Evolutionary conservation across 306 rosid species (phyloP).

Genomic region (Datisca glomerata): DNA sequence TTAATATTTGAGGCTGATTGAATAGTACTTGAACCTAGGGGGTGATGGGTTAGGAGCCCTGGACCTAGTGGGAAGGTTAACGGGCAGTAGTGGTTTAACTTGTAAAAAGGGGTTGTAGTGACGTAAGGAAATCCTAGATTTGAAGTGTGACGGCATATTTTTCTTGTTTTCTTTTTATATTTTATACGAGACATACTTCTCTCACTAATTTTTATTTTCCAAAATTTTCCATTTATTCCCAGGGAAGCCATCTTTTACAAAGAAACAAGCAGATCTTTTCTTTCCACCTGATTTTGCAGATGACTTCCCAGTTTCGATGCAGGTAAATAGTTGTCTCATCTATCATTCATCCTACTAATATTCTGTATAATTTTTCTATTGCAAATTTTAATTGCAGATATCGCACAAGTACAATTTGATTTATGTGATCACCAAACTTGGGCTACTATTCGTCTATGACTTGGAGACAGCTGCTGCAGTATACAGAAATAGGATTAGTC

Average conservation of each 20-base stretch:
- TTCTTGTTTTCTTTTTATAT: too few species aligned
- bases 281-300: constrained; percentile 99
- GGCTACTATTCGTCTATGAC: constrained; percentile 94
- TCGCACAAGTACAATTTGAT: constrained; percentile 93
- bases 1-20: too few species aligned
- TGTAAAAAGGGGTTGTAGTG: too few species aligned
- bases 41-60: too few species aligned
- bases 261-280: constrained; percentile 98
- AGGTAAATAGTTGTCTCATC: constrained; percentile 40
- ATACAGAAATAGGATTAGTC: constrained; percentile 96
- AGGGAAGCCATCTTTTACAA: constrained; percentile 93
- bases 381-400: constrained; percentile 40
- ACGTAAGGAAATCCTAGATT: too few species aligned
- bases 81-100: too few species aligned
- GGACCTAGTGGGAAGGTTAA: too few species aligned
- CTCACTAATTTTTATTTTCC: not conserved
- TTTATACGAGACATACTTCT: too few species aligned
- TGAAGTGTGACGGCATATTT: too few species aligned
- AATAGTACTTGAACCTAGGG: too few species aligned
- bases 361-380: constrained; percentile 6
- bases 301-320: constrained; percentile 98
- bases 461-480: constrained; percentile 98
- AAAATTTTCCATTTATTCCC: constrained; percentile 21
- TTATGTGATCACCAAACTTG: constrained; percentile 96
- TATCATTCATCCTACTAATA: constrained; percentile 10